Base-by-base conservation (phyloP, 768 basidiomycete genomes). In the Pleurotus citrinopileatus region DNA sequence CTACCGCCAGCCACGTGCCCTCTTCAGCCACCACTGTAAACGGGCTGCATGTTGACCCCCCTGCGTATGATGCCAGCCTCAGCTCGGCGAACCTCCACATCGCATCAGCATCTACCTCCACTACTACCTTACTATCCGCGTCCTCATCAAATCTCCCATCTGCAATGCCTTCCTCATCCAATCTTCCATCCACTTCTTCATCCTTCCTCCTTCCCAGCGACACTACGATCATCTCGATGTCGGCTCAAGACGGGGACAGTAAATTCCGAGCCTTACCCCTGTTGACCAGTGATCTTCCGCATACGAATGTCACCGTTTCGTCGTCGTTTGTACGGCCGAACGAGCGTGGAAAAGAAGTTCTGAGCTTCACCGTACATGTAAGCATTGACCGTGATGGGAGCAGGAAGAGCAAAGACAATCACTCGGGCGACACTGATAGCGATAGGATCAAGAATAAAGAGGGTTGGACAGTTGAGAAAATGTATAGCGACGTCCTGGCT, bases 401-500 rank as follows among this genome's bases (percentile, higher is more conserved):
- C 15, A 17, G 48, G 13, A 51, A 25, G 29, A 51, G 48, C 29
- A 34, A 15, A n/a, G 29, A 32, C 13, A 32, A 40, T 40, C 38
- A 12, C 38, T 10, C 25, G n/a, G 46, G 46, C n/a, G 48, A 51
- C 20, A n/a, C 15, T 20, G 34, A 36, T 4, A 37, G 23, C 37
- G 76, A 84, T 57, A 87, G 89, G 8, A 82, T 84, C 2, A 75
- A 79, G 55, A 81, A 81, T 15, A 91, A 91, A 63, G 84, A 85
- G 17, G 70, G 78, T 0, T 92, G 91, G 82, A 87, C 79, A 63
- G 82, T 99, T 12, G 93, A 97, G 71, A 99, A 99, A 72, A 75
- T 92, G 71, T 97, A 94, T 70, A 89, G 87, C 44, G 96, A 98
- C 59, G 89, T 98, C 19, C 73, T 96, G n/a, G 84, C 80, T 45